Evolutionary conservation across 2,329 filamentous ascomycete genomes (phyloP).

Genomic region (Stromatinia cepivora): DNA sequence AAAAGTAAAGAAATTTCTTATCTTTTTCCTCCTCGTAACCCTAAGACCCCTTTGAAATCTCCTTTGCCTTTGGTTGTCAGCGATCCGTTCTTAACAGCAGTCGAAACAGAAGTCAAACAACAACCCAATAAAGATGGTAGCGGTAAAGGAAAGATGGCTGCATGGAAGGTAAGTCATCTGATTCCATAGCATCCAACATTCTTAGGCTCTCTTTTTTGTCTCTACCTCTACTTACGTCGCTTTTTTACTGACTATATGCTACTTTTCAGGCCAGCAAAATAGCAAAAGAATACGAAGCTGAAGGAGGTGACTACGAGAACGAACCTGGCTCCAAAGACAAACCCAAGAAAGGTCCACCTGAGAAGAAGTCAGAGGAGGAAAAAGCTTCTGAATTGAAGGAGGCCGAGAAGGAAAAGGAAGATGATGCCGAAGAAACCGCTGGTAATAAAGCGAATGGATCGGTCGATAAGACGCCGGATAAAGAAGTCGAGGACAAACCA

Average conservation of each 20-base stretch:
- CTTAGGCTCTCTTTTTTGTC: background rate
- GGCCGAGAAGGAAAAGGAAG: slow-evolving; percentile 21
- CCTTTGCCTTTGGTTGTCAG: background rate
- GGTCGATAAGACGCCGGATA: slow-evolving; percentile 18
- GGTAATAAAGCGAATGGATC: background rate
- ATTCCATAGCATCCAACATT: background rate
- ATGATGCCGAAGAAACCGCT: slow-evolving; percentile 5
- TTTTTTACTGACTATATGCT: background rate
- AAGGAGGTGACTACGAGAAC: slow-evolving; percentile 45
- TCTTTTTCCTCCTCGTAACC: background rate
- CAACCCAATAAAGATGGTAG: slow-evolving; percentile 6
- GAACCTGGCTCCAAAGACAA: slow-evolving; percentile 47
- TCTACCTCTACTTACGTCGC: background rate
- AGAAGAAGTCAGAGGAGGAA: slow-evolving; percentile 39
- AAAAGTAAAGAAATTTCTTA: slow-evolving; percentile 38
- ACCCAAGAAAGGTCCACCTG: slow-evolving; percentile 45
- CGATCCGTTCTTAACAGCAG: slow-evolving; percentile 8
- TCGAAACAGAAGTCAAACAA: slow-evolving; percentile 24
- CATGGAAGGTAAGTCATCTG: slow-evolving; percentile 45
- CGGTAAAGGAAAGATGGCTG: slow-evolving; percentile 49
- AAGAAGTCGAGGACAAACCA: slow-evolving; percentile 16
- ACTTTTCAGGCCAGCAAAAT: slow-evolving; percentile 44
- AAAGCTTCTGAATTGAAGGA: slow-evolving; percentile 26
- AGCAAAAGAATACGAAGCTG: slow-evolving; percentile 47
- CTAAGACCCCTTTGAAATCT: background rate